Conservation (phyloP, 2,329 filamentous ascomycete species). For the Aspergillus sp. region DNA sequence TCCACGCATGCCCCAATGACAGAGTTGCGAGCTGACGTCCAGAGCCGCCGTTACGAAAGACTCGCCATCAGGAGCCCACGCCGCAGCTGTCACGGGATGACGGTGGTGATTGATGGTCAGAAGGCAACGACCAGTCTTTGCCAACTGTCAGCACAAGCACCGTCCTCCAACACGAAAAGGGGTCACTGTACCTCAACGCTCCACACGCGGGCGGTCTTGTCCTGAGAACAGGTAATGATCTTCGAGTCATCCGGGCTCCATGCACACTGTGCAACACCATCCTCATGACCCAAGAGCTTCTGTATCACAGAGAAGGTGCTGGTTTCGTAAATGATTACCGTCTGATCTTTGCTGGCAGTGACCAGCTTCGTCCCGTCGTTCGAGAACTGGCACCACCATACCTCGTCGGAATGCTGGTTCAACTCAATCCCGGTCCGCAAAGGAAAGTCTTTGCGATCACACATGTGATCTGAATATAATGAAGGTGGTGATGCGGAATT, state of each 20-base stretch:
- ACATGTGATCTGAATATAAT: conserved; percentile 84
- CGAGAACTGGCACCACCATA: conserved; percentile 91
- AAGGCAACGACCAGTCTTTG: conserved; percentile 64
- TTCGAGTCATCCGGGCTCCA: conserved; percentile 93
- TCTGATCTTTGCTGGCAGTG: conserved; percentile 73
- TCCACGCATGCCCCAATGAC: conserved; percentile 69
- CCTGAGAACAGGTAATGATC: conserved; percentile 79
- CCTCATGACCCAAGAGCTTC: conserved; percentile 65
- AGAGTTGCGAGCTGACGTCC: conserved; percentile 66
- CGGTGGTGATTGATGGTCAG: conserved; percentile 68
- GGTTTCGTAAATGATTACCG: conserved; percentile 81
- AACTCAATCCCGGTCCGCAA: conserved; percentile 70
- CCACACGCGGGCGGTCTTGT: conserved; percentile 75
- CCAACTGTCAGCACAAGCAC: conserved; percentile 14
- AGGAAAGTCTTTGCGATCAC: conserved; percentile 78
- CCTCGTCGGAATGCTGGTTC: conserved; percentile 73
- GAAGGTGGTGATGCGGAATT: conserved; percentile 78
- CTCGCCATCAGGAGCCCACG: conserved; percentile 79
- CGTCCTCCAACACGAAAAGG: neutral
- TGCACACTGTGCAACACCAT: conserved; percentile 74
- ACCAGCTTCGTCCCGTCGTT: conserved; percentile 81
- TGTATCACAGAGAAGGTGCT: conserved; percentile 66
- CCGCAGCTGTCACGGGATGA: conserved; percentile 84
- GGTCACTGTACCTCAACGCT: conserved; percentile 59
- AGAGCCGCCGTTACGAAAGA: conserved; percentile 79